phyloP scores from a whole-genome alignment of 176 grass and related monocot species.

The Urochloa ruziziensis region DNA sequence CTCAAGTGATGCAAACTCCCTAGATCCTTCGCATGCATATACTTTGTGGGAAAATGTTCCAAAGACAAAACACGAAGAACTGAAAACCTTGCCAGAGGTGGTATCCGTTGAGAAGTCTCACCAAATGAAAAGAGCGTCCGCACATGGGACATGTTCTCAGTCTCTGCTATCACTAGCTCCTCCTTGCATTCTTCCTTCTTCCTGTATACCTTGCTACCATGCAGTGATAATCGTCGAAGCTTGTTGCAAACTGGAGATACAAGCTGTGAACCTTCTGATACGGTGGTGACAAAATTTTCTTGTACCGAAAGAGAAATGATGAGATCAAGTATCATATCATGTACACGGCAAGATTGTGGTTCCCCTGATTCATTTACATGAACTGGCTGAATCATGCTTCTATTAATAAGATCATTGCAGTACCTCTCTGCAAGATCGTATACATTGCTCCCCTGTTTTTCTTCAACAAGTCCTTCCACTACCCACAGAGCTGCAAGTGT shows the following conservation, averaged over 20 bases:
- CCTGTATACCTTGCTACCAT: background rate
- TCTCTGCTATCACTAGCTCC: background rate
- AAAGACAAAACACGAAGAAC: background rate
- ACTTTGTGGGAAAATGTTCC: background rate
- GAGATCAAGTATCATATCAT: conserved; percentile 7
- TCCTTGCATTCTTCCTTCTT: background rate
- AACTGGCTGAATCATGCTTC: background rate
- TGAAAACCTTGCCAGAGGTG: background rate
- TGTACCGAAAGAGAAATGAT: background rate
- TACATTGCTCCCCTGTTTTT: background rate
- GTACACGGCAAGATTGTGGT: background rate
- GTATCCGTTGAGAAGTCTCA: background rate
- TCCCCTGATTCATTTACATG: background rate
- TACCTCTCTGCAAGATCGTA: background rate
- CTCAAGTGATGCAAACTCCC: background rate
- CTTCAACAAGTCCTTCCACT: background rate
- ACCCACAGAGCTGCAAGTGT: background rate
- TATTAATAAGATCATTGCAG: background rate
- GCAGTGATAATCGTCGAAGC: background rate
- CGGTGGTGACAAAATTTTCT: background rate
- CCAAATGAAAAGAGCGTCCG: background rate
- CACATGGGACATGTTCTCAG: background rate
- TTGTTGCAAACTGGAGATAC: too few species aligned
- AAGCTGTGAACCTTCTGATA: background rate
- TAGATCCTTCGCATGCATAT: background rate